phyloP scores from a whole-genome alignment of 768 basidiomycete genomes.

The Glaciozyma antarctica region DNA sequence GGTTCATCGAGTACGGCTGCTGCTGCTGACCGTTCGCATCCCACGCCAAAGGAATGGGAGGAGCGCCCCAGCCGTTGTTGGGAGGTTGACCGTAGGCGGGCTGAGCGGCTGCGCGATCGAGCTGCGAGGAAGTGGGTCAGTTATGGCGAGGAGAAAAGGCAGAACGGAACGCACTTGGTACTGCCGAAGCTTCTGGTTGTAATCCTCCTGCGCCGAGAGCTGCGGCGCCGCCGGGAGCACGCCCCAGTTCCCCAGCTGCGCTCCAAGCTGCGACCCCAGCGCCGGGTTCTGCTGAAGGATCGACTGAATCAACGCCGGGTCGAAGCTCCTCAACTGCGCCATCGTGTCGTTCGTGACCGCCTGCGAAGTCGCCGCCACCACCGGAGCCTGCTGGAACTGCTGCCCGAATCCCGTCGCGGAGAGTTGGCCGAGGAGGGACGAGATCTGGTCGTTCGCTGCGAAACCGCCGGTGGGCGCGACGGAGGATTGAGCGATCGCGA shows the following conservation, averaged over 20 bases:
- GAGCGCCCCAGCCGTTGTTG: background rate
- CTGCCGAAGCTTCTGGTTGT: too few relatives aligned
- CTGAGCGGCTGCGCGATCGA: background rate
- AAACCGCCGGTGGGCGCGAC: background rate
- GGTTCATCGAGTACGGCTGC: background rate
- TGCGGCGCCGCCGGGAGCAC: too few relatives aligned
- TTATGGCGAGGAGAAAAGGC: background rate
- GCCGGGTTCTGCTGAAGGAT: too few relatives aligned
- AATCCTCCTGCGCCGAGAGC: too few relatives aligned
- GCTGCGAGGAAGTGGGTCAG: background rate
- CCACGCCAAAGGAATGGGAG: background rate
- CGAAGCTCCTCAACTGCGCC: background rate
- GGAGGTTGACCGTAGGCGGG: background rate
- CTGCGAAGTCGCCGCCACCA: background rate
- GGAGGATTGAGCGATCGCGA: slow-evolving; percentile 12
- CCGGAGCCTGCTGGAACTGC: background rate
- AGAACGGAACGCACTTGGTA: too few relatives aligned
- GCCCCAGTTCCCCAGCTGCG: too few relatives aligned
- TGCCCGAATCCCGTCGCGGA: background rate
- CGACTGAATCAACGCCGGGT: background rate
- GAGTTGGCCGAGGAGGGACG: slow-evolving; percentile 13
- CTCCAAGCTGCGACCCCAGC: too few relatives aligned
- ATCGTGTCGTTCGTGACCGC: background rate
- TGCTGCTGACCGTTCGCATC: background rate
- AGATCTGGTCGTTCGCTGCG: slow-evolving; percentile 17